phyloP scores from a whole-genome alignment of 805 yeast genomes.

The Yamadazyma phyllophila region DNA sequence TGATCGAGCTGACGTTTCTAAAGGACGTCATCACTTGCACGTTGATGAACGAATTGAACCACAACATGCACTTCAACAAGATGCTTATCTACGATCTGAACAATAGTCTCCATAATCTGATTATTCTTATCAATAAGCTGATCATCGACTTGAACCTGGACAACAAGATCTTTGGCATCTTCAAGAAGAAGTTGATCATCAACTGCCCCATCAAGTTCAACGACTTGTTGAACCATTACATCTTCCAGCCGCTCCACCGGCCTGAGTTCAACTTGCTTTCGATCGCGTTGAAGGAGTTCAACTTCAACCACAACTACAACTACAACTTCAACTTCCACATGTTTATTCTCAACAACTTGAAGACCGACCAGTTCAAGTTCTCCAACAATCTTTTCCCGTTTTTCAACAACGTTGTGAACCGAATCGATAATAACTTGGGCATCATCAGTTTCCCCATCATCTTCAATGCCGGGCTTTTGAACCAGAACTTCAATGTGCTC shows the following conservation, averaged over 20 bases:
- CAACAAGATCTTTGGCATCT: slow-evolving; percentile 33
- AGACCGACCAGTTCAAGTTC: slow-evolving; percentile 13
- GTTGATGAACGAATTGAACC: slow-evolving; percentile 34
- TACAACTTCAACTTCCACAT: slow-evolving; percentile 10
- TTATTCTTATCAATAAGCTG: slow-evolving; percentile 48
- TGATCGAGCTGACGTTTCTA: slow-evolving; percentile 20
- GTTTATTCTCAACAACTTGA: slow-evolving; percentile 9
- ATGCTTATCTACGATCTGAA: slow-evolving; percentile 32
- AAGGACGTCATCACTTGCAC: slow-evolving; percentile 30
- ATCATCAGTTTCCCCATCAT: slow-evolving; percentile 50
- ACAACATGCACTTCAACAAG: slow-evolving; percentile 17
- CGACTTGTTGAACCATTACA: slow-evolving; percentile 48
- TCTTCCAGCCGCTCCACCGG: slow-evolving; percentile 26
- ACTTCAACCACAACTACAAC: slow-evolving; percentile 15
- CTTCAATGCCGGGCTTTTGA: slow-evolving; percentile 34
- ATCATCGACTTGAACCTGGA: slow-evolving; percentile 9
- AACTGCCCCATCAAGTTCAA: slow-evolving; percentile 51
- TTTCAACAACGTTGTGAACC: slow-evolving; percentile 9
- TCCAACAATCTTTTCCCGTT: slow-evolving; percentile 18
- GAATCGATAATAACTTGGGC: slow-evolving; percentile 51
- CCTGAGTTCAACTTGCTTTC: slow-evolving; percentile 46
- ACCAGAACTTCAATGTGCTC: slow-evolving; percentile 17
- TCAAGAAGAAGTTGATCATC: slow-evolving; percentile 48
- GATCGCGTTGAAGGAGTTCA: slow-evolving; percentile 49
- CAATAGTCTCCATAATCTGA: slow-evolving; percentile 49